These are phyloP conservation scores for Colletotrichum trifolii DNA, from an alignment of 2,329 filamentous ascomycete genomes.

Conservation along the genomic window DNA sequence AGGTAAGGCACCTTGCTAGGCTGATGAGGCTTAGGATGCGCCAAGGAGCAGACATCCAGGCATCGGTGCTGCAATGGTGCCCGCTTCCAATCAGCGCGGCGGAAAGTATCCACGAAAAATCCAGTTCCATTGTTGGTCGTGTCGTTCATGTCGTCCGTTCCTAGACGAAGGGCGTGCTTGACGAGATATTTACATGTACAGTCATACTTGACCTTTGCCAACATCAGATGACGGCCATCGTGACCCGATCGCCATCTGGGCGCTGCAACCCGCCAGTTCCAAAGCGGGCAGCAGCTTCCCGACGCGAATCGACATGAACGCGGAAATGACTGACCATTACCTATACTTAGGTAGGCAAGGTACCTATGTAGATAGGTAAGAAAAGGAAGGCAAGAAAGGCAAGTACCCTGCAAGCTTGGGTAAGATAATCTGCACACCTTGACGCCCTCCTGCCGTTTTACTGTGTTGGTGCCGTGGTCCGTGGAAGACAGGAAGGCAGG, in stretches of 20 bases:
- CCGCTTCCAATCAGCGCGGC: slow-evolving; percentile 9
- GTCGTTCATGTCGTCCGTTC: slow-evolving; percentile 22
- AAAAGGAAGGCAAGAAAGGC: not conserved
- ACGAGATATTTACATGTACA: slow-evolving; percentile 3
- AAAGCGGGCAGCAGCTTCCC: too few relatives aligned
- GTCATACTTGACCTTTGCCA: not conserved
- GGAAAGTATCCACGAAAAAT: not conserved
- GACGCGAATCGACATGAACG: too few relatives aligned
- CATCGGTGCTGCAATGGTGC: not conserved
- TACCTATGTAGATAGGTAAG: not conserved
- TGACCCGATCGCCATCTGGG: too few relatives aligned
- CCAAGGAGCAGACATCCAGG: slow-evolving; percentile 16
- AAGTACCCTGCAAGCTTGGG: too few relatives aligned
- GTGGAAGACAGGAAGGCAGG: not conserved
- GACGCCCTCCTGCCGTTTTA: too few relatives aligned
- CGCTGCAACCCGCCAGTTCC: too few relatives aligned
- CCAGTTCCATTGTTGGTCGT: not conserved
- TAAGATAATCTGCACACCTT: too few relatives aligned
- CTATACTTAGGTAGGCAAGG: not conserved
- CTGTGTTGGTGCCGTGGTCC: too few relatives aligned
- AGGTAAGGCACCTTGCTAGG: not conserved
- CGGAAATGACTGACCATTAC: too few relatives aligned
- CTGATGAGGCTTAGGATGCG: slow-evolving; percentile 14
- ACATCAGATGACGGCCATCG: too few relatives aligned
- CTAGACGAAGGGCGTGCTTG: slow-evolving; percentile 9